Percentiles rank a stretch among this genome's conserved stretches.
These are phyloP conservation scores for Orychophragmus violaceus DNA, from an alignment of 345 rosid species.

Conservation along the genomic window DNA sequence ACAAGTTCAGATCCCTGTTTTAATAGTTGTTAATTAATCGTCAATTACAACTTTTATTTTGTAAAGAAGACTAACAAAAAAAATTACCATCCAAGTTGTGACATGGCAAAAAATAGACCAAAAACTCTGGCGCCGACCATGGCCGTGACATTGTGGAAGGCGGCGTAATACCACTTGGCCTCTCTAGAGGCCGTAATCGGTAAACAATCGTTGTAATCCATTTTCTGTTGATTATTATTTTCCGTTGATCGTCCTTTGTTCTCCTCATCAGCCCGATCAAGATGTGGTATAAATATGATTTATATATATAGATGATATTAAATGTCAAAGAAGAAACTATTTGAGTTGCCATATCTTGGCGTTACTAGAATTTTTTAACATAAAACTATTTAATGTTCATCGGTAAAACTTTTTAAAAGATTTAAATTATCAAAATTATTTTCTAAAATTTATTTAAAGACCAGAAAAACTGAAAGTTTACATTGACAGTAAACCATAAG, in stretches of 20 bases:
- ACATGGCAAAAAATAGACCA: constrained; percentile 75
- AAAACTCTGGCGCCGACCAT: constrained; percentile 92
- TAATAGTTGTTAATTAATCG: neutral
- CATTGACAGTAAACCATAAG: too few relatives aligned
- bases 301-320: neutral
- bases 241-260: too few relatives aligned
- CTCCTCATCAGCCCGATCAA: constrained; percentile 14
- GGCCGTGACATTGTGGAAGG: constrained; percentile 90
- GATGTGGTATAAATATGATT: neutral
- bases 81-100: constrained; percentile 67
- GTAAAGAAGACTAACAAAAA: neutral
- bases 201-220: constrained; percentile 64
- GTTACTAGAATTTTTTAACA: neutral
- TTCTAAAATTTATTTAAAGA: neutral
- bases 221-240: constrained; percentile 31
- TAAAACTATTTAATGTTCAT: neutral
- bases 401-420: neutral
- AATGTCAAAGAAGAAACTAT: neutral
- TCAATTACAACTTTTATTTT: neutral
- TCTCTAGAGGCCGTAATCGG: constrained; percentile 62
- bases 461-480: too few relatives aligned
- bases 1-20: constrained; percentile 62
- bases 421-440: neutral
- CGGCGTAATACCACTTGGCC: constrained; percentile 83
- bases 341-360: neutral